Evolutionary conservation across 2,329 filamentous ascomycete genomes (phyloP).

Genomic region (Colletotrichum lentis): DNA sequence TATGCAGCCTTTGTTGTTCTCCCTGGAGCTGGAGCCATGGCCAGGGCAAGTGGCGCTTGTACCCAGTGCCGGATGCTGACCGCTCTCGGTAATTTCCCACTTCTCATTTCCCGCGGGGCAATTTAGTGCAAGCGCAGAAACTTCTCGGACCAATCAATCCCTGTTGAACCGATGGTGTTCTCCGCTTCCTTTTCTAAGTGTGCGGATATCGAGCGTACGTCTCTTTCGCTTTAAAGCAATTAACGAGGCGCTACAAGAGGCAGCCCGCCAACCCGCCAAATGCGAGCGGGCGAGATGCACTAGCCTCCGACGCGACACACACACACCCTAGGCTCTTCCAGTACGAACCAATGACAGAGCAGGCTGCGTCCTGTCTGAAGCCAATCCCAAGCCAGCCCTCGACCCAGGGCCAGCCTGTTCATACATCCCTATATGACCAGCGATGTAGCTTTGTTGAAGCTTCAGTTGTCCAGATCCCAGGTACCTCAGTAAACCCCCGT

Average conservation of each 20-base stretch:
- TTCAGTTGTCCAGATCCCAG: neutral
- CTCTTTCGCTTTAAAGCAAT: conserved; percentile 24
- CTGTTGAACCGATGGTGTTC: conserved; percentile 7
- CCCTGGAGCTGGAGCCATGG: neutral
- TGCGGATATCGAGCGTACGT: conserved; percentile 9
- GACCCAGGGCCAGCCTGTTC: neutral
- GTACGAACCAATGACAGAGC: conserved; percentile 8
- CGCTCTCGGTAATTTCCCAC: conserved; percentile 34
- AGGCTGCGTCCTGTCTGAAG: neutral
- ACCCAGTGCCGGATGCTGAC: conserved; percentile 20
- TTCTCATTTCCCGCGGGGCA: conserved; percentile 36
- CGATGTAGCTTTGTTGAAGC: conserved; percentile 2
- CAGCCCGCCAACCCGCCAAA: conserved; percentile 25
- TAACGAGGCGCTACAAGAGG: conserved; percentile 27
- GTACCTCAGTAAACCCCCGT: conserved; percentile 7
- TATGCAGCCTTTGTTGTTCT: neutral
- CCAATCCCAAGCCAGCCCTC: conserved; percentile 2
- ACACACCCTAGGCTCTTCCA: conserved; percentile 1
- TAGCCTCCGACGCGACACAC: conserved; percentile 13
- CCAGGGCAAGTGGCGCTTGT: neutral
- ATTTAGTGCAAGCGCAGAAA: conserved; percentile 37
- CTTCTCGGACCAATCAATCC: conserved; percentile 25
- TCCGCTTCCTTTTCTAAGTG: neutral
- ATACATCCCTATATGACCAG: neutral
- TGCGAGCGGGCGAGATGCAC: conserved; percentile 27